Evolutionary conservation across 106 monocot genomes (phyloP).

Genomic region (Dactylorhiza incarnata): DNA sequence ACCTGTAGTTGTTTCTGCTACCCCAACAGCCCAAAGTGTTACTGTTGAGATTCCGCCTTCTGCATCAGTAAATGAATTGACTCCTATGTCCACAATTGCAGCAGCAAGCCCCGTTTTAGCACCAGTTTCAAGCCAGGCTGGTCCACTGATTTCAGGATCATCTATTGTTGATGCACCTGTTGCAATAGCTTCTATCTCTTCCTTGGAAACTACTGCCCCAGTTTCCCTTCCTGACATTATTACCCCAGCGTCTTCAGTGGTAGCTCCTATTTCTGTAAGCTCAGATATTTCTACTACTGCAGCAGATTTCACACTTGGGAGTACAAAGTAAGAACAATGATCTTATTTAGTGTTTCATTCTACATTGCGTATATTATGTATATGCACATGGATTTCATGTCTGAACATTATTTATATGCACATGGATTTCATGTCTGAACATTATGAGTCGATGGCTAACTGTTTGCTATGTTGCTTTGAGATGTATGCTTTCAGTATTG

Average conservation of each 20-base stretch:
- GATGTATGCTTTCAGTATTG: neutral
- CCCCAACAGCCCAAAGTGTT: constrained; percentile 10
- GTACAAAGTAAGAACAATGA: constrained; percentile 21
- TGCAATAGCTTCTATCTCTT: constrained; percentile 15
- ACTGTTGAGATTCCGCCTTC: constrained; percentile 18
- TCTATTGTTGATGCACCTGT: constrained; percentile 13
- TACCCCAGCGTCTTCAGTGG: constrained; percentile 6
- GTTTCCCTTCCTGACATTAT: constrained; percentile 17
- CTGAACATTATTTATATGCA: neutral
- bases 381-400: neutral
- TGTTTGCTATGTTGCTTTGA: neutral
- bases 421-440: neutral
- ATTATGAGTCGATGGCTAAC: neutral
- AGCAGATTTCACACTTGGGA: constrained; percentile 15
- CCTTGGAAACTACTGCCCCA: constrained; percentile 10
- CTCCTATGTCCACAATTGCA: constrained; percentile 9
- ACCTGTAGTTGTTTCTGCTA: constrained; percentile 16
- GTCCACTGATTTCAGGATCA: constrained; percentile 21
- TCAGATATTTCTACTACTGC: constrained; percentile 2
- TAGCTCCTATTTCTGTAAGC: constrained; percentile 13
- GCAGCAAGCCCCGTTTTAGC: constrained; percentile 20
- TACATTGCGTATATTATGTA: neutral
- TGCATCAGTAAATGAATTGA: neutral
- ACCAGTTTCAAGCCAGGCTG: constrained; percentile 15
- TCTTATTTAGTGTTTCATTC: neutral